Conservation (phyloP, 179 eudicot genomes). For the Vitellaria paradoxa region DNA sequence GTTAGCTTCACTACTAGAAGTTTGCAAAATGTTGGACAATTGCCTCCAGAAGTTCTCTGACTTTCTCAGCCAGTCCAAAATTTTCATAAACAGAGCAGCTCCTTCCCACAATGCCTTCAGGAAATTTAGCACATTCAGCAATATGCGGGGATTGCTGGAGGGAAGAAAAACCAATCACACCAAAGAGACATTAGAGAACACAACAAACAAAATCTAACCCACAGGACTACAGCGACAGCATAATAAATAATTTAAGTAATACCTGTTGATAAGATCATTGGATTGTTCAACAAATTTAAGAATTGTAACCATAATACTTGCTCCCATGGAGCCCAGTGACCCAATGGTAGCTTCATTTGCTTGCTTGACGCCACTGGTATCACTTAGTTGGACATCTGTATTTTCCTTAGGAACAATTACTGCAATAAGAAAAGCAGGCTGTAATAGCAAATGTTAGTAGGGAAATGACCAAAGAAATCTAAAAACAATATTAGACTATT, state of each 20-base stretch:
- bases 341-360: constrained; percentile 32
- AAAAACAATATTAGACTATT: background rate
- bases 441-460: constrained; percentile 20
- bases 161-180: constrained; percentile 13
- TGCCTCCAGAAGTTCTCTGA: constrained; percentile 71
- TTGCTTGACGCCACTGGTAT: constrained; percentile 26
- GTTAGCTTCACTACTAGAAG: constrained; percentile 26
- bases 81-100: constrained; percentile 64
- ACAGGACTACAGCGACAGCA: background rate
- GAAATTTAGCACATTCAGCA: constrained; percentile 57
- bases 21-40: constrained; percentile 41
- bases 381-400: constrained; percentile 23
- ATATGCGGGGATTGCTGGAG: constrained; percentile 57
- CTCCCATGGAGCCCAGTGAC: constrained; percentile 37
- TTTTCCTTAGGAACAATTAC: constrained; percentile 46
- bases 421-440: constrained; percentile 87
- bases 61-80: constrained; percentile 59
- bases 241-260: constrained; percentile 7
- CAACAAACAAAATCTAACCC: background rate
- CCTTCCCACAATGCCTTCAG: constrained; percentile 86
- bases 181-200: background rate
- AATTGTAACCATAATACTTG: constrained; percentile 49
- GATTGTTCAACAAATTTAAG: constrained; percentile 43
- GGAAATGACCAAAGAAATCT: background rate
- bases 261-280: constrained; percentile 63